phyloP scores from a whole-genome alignment of 2,329 filamentous ascomycete species.

The Ceratocystis lukuohia region DNA sequence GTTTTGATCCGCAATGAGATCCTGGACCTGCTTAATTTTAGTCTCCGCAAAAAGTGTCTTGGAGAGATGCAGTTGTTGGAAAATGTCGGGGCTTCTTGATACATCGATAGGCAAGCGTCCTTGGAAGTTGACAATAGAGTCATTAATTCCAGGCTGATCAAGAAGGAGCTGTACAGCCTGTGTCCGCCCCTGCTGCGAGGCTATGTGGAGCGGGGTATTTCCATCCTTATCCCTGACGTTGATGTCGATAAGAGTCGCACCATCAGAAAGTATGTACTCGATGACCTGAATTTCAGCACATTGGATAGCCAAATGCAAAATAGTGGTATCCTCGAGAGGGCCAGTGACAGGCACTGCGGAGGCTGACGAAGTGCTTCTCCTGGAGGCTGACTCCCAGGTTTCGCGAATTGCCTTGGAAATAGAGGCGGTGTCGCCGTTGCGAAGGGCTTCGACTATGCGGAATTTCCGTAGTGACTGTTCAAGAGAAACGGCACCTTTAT shows the following conservation, averaged over 20 bases:
- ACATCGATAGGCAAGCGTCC: slow-evolving; percentile 79
- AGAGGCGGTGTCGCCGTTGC: slow-evolving; percentile 77
- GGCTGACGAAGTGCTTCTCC: slow-evolving; percentile 45
- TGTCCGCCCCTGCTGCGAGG: slow-evolving; percentile 66
- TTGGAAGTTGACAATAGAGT: slow-evolving; percentile 70
- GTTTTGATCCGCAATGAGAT: slow-evolving; percentile 56
- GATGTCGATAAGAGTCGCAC: slow-evolving; percentile 55
- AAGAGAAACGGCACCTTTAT: slow-evolving; percentile 44
- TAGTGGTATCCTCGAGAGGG: slow-evolving; percentile 64
- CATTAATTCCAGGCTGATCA: slow-evolving; percentile 72
- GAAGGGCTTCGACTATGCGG: slow-evolving; percentile 80
- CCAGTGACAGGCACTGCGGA: slow-evolving; percentile 31
- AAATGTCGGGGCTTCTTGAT: slow-evolving; percentile 84
- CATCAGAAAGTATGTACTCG: slow-evolving; percentile 80
- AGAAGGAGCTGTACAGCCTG: slow-evolving; percentile 73
- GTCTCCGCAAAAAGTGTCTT: slow-evolving; percentile 79
- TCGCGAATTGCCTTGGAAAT: slow-evolving; percentile 78
- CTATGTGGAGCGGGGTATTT: slow-evolving; percentile 84
- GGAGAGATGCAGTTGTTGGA: slow-evolving; percentile 83
- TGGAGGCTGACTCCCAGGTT: slow-evolving; percentile 37
- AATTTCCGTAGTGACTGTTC: slow-evolving; percentile 94
- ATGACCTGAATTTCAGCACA: slow-evolving; percentile 87
- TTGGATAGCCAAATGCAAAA: slow-evolving; percentile 87
- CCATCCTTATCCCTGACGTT: slow-evolving; percentile 66
- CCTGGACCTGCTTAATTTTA: slow-evolving; percentile 73